Conservation (phyloP, 768 basidiomycete genomes). For the Termitomyces sp. region DNA sequence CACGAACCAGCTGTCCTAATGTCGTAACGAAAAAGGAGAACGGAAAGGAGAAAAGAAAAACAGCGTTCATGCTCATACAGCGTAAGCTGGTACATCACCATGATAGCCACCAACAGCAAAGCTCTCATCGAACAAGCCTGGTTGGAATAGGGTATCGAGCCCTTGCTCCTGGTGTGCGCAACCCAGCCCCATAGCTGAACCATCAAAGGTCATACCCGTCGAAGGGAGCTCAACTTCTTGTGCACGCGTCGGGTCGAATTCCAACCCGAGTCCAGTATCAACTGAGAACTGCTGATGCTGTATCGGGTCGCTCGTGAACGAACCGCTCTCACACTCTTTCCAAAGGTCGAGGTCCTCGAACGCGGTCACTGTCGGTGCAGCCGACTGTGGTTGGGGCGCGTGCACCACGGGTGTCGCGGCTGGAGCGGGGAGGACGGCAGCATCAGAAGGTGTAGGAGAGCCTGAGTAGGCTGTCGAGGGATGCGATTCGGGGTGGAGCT, state of each 20-base stretch:
- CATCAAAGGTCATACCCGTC: not conserved
- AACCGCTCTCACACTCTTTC: not conserved
- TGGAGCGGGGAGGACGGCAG: not conserved
- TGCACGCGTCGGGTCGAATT: not conserved
- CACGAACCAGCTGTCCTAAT: not conserved
- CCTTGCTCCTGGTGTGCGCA: not conserved
- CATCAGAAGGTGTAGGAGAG: conserved; percentile 28
- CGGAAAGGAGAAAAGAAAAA: not conserved
- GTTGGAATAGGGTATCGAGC: conserved; percentile 7
- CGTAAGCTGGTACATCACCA: not conserved
- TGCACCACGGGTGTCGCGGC: conserved; percentile 13
- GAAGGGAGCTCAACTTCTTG: conserved; percentile 3
- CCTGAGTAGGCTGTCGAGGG: conserved; percentile 40
- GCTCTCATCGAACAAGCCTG: conserved; percentile 4
- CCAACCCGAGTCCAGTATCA: not conserved
- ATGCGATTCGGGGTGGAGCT: conserved; percentile 14
- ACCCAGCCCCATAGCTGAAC: not conserved
- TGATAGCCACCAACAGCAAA: not conserved
- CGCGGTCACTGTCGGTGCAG: conserved; percentile 6
- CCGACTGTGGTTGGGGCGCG: conserved; percentile 20
- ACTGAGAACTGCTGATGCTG: not conserved
- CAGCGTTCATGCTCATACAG: not conserved
- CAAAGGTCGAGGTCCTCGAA: conserved; percentile 11
- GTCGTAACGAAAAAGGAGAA: not conserved
- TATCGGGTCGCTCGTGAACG: not conserved